Base-by-base conservation (phyloP, 2,329 filamentous ascomycete species). In the Venturia oleaginea region DNA sequence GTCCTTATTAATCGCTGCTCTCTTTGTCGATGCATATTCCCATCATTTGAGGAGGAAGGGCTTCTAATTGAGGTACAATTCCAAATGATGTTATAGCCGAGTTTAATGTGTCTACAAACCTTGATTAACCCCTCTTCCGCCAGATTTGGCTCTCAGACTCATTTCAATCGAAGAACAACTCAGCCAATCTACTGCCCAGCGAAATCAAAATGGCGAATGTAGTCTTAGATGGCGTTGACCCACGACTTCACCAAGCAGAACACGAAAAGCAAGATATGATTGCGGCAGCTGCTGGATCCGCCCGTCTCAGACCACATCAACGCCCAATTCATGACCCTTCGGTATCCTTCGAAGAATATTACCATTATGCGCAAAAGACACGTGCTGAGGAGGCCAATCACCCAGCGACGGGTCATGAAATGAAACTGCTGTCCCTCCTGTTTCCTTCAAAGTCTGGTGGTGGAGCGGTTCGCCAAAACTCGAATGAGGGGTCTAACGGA, bases 261-360 rank as follows among this genome's bases (percentile, higher is more conserved):
- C 48, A 54, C 48, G 48, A 32, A 32, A 54, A 11, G 8, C 48
- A 30, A 32, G 48, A 54, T 10, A 30, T 15, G 11, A 15, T 54
- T 15, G 22, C 48, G 15, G 24, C 48, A 19, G 24, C 24, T 13
- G 48, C 24, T 24, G 48, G 48, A 54, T 24, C 22, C n/a, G 24
- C 24, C 27, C 24, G 48, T 24, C 48, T 57, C 27, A 40, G 30
- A n/a, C 64, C 64, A n/a, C 64, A 65, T 17, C 38, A 62, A 13
- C 59, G 64, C 24, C 24, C 32, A 48, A 61, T 59, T 13, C 59
- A 65, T 32, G 70, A 72, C 55, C 63, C 67, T 1, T 65, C 59
- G 7, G 66, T 72, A 10, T 60, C 68, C 2, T 69, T 70, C 57
- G 71, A 72, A 59, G 71, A 71, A 57, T 72, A 70, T 60, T 59